Base-by-base conservation (phyloP, 2,329 filamentous ascomycete genomes). In the Neoscytalidium dimidiatum region DNA sequence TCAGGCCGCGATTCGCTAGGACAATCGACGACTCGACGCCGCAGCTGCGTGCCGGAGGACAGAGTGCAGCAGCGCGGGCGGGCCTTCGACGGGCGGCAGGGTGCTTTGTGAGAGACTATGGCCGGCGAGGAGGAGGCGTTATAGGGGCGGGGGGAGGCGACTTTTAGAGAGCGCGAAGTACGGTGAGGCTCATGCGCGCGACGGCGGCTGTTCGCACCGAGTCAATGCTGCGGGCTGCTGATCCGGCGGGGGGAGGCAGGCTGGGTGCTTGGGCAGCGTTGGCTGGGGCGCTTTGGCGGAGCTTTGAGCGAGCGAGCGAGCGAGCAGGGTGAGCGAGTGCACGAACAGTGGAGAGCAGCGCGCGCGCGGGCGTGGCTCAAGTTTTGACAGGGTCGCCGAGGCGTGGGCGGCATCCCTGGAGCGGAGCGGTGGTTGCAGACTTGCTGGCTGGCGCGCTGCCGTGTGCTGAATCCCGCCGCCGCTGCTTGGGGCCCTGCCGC, bases 151-250 rank as follows among this genome's bases (percentile, higher is more conserved):
- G 61, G 61, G 49, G 61, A 53, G 61, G 61, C 61, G 48, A 53
- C 61, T 44, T 53, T 63, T 63, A 63, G 33, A 63, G 48, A 63
- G 48, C 33, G 61, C 43, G 61, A 63, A 63, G 61, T 63, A 52
- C 60, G 61, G 48, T 63, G 61, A 63, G 61, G 61, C 61, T 63
- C 61, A 63, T 63, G 61, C 61, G 61, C 61, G 61, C 61, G 61
- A 60, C 56, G 58, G 58, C 58, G 58, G 58, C 43, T 51, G 58
- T 51, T 62, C 43, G 58, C 56, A 51, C 58, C 58, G 58, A 62
- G 58, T 62, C 58, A 62, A 62, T 62, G 58, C 58, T 62, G 58
- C 43, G 41, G 56, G 56, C 56, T 60, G 56, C 56, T 60, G 56
- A 60, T 60, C 56, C 58, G 58, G 43, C 58, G 58, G 46, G 43